Conservation (phyloP, 805 yeast genomes). For the Hanseniaspora pseudoguilliermondii region DNA sequence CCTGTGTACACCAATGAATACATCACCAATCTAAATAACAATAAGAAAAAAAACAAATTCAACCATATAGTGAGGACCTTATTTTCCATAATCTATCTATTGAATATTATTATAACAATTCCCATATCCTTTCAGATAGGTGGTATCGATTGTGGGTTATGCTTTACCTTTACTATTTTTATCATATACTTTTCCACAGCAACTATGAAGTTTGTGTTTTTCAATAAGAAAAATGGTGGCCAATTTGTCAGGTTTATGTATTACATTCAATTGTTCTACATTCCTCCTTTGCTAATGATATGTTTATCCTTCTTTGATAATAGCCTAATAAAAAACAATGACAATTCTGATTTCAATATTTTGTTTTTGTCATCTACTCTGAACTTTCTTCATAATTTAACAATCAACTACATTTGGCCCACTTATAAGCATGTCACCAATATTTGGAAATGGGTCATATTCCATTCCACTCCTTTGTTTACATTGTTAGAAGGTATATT, state of each 20-base stretch:
- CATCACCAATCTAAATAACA: background rate
- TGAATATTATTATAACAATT: constrained; percentile 62
- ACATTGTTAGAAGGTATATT: constrained; percentile 89
- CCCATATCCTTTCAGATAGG: constrained; percentile 93
- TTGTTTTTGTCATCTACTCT: constrained; percentile 8
- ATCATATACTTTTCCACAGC: constrained; percentile 60
- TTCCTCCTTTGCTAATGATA: constrained; percentile 69
- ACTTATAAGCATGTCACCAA: constrained; percentile 32
- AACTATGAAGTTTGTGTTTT: constrained; percentile 46
- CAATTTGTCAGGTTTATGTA: constrained; percentile 36
- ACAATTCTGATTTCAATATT: background rate
- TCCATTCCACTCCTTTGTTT: constrained; percentile 78
- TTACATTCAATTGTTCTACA: constrained; percentile 66
- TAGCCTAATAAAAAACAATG: background rate
- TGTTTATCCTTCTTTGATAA: constrained; percentile 29
- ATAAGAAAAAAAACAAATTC: constrained; percentile 12
- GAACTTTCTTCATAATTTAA: constrained; percentile 5
- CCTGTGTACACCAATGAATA: background rate
- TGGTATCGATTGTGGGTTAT: constrained; percentile 77
- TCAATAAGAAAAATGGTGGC: constrained; percentile 18
- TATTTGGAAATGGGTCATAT: constrained; percentile 60
- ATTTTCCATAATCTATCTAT: constrained; percentile 48
- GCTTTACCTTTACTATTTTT: constrained; percentile 65
- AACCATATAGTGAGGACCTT: constrained; percentile 24
- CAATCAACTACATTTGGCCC: constrained; percentile 8